A percentile compares a stretch with the other conserved stretches of the same genome.
phyloP scores from a whole-genome alignment of 1,139 yeast genomes.

The Yamadazyma atmosphaerica region DNA sequence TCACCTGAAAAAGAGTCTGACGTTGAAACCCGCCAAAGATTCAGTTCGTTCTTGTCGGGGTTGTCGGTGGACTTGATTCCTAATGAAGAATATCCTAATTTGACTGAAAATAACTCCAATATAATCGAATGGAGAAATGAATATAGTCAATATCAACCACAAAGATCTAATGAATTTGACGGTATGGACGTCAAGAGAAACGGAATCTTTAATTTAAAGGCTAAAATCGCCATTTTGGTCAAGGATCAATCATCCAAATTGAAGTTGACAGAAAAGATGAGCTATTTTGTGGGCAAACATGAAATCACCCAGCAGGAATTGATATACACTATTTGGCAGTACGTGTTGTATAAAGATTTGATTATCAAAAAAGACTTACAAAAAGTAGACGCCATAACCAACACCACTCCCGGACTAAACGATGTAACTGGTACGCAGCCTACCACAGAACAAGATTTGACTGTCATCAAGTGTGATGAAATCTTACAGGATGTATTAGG shows the following conservation, averaged over 20 bases:
- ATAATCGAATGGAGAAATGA: conserved; percentile 48
- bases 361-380: conserved; percentile 43
- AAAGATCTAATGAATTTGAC: conserved; percentile 59
- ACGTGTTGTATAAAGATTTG: conserved; percentile 72
- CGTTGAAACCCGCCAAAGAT: conserved; percentile 29
- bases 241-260: conserved; percentile 68
- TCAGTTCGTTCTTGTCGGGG: conserved; percentile 81
- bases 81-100: conserved; percentile 40
- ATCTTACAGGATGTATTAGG: conserved; percentile 59
- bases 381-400: conserved; percentile 41
- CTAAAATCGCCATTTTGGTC: conserved; percentile 77
- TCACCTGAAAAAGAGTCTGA: conserved; percentile 19
- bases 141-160: conserved; percentile 13
- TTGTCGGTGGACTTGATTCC: conserved; percentile 74
- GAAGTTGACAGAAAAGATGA: conserved; percentile 60
- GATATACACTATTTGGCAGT: conserved; percentile 84
- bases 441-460: conserved; percentile 34
- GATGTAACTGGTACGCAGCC: conserved; percentile 10
- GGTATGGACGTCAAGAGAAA: conserved; percentile 84
- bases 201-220: conserved; percentile 66
- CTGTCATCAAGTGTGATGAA: conserved; percentile 66
- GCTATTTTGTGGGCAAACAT: conserved; percentile 68
- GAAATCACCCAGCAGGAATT: conserved; percentile 89
- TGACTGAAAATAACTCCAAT: conserved; percentile 32
- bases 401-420: conserved; percentile 19